Percentiles rank a stretch among this genome's conserved stretches.
phyloP scores from a whole-genome alignment of 371 early-diverging fungal genomes.

The Rhizopus delemar region DNA sequence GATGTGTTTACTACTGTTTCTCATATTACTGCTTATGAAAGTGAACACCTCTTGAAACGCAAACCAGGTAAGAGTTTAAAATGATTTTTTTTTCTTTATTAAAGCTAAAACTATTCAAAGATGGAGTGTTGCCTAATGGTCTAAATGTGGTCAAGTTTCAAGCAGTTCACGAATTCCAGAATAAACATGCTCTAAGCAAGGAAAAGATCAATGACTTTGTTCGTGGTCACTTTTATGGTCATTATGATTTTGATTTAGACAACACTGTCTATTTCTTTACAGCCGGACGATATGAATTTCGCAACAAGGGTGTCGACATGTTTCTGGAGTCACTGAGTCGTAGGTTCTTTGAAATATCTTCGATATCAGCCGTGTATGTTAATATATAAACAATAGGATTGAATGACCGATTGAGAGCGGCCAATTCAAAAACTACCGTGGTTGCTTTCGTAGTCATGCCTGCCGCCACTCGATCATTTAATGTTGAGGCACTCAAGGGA shows the following conservation, averaged over 20 bases:
- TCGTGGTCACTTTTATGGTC: slow-evolving; percentile 96
- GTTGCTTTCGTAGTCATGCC: slow-evolving; percentile 96
- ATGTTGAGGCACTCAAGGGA: slow-evolving; percentile 96
- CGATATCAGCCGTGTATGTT: not conserved
- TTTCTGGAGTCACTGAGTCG: slow-evolving; percentile 89
- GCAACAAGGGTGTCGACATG: slow-evolving; percentile 98
- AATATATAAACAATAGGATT: slow-evolving; percentile 57
- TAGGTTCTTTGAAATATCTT: slow-evolving; percentile 43
- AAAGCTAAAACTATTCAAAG: slow-evolving; percentile 34
- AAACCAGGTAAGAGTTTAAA: slow-evolving; percentile 73
- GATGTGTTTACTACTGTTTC: slow-evolving; percentile 96
- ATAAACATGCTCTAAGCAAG: slow-evolving; percentile 90
- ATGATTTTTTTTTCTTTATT: slow-evolving; percentile 7
- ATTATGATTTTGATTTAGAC: slow-evolving; percentile 90
- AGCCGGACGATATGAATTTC: slow-evolving; percentile 95
- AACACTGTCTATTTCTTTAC: slow-evolving; percentile 97
- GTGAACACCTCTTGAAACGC: slow-evolving; percentile 90
- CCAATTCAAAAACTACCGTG: slow-evolving; percentile 84
- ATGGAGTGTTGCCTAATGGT: slow-evolving; percentile 95
- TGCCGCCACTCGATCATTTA: slow-evolving; percentile 84
- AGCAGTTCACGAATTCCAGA: slow-evolving; percentile 97
- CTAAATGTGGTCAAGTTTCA: slow-evolving; percentile 94
- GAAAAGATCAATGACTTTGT: slow-evolving; percentile 95
- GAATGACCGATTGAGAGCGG: slow-evolving; percentile 84
- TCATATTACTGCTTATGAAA: slow-evolving; percentile 96